Conservation (phyloP, 768 basidiomycete species). For the Chiua virens region DNA sequence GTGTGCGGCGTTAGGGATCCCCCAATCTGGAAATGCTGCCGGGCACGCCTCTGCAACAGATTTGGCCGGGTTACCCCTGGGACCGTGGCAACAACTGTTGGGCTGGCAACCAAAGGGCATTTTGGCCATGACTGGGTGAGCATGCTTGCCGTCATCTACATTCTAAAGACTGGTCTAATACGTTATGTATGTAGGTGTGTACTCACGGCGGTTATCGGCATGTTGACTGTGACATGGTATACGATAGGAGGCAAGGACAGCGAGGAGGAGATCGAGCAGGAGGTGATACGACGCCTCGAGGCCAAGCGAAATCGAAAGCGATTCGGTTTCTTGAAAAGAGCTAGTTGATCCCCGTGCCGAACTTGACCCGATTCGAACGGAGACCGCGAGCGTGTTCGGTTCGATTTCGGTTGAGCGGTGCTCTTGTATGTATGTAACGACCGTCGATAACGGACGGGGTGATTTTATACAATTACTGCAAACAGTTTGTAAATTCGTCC, state of each 20-base stretch:
- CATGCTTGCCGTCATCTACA: background rate
- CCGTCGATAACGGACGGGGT: no score
- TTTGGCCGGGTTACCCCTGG: constrained; percentile 59
- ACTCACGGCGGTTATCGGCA: constrained; percentile 79
- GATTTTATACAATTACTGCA: no score
- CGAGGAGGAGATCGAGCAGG: constrained; percentile 80
- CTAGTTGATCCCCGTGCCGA: background rate
- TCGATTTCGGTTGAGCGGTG: no score
- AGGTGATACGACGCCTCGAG: constrained; percentile 55
- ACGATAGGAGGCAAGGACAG: constrained; percentile 67
- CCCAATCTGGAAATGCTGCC: constrained; percentile 82
- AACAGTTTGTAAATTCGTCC: no score
- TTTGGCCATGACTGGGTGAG: constrained; percentile 71
- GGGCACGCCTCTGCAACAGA: constrained; percentile 72
- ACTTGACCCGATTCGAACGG: background rate
- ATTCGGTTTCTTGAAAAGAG: constrained; percentile 37
- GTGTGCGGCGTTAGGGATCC: constrained; percentile 60
- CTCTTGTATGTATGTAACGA: background rate
- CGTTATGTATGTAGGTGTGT: constrained; percentile 59
- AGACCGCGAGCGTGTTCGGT: no score
- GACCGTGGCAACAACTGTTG: constrained; percentile 70
- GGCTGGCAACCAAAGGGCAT: constrained; percentile 78
- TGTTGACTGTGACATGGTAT: constrained; percentile 86
- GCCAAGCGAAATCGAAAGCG: constrained; percentile 54
- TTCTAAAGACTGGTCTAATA: background rate